Evolutionary conservation across 805 yeast species (phyloP).

Genomic region (Metschnikowia dekortorum): DNA sequence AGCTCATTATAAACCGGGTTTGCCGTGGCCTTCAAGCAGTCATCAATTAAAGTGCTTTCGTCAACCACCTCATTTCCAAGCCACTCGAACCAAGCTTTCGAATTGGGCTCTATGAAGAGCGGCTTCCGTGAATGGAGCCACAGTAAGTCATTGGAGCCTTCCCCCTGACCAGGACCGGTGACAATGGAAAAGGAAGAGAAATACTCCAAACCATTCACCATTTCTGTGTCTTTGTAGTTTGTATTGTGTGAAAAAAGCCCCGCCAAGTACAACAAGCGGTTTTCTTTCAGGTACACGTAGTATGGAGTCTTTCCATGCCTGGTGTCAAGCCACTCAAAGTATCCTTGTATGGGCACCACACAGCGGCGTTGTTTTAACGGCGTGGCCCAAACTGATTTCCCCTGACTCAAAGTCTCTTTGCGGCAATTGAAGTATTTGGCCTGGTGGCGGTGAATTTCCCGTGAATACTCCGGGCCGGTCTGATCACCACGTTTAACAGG

Average conservation of each 20-base stretch:
- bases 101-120: constrained; percentile 55
- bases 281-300: constrained; percentile 53
- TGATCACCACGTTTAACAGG: constrained; percentile 18
- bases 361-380: constrained; percentile 53
- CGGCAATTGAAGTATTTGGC: constrained; percentile 71
- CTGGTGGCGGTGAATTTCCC: constrained; percentile 31
- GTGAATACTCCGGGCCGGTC: constrained; percentile 21
- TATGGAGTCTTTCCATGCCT: constrained; percentile 54
- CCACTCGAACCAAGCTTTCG: constrained; percentile 63
- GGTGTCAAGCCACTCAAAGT: constrained; percentile 70
- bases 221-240: constrained; percentile 21
- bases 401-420: constrained; percentile 50
- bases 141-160: constrained; percentile 45
- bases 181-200: constrained; percentile 60
- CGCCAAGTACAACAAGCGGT: constrained; percentile 59
- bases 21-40: constrained; percentile 32
- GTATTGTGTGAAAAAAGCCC: constrained; percentile 38
- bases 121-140: constrained; percentile 85
- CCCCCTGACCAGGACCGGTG: constrained; percentile 57
- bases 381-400: constrained; percentile 54
- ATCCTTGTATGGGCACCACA: constrained; percentile 75
- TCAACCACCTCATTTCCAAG: constrained; percentile 42
- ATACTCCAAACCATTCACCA: constrained; percentile 16
- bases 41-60: constrained; percentile 34
- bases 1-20: constrained; percentile 34